These are phyloP conservation scores for Taxillus chinensis DNA, from an alignment of 164 flowering plant genomes.

Conservation along the genomic window DNA sequence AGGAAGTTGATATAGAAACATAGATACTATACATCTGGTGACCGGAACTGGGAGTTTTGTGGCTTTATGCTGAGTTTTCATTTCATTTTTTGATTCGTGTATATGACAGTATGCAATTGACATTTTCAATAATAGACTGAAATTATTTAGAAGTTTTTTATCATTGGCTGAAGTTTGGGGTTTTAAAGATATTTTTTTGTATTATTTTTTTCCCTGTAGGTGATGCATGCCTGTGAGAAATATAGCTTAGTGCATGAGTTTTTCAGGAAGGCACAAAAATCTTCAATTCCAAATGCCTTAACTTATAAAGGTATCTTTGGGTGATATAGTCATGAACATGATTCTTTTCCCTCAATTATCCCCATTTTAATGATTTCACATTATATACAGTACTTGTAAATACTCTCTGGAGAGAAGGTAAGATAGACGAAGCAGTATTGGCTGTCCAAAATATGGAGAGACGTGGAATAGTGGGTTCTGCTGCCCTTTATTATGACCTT, in stretches of 20 bases:
- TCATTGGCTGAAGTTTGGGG: too few relatives aligned
- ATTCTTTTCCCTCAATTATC: neutral
- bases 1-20: too few relatives aligned
- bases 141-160: neutral
- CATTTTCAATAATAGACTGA: neutral
- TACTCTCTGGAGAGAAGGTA: conserved; percentile 81
- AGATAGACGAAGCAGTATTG: conserved; percentile 61
- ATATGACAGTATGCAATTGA: neutral
- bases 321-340: neutral
- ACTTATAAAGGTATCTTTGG: conserved; percentile 59
- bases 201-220: conserved; percentile 30
- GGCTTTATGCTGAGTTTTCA: too few relatives aligned
- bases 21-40: too few relatives aligned
- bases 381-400: conserved; percentile 67
- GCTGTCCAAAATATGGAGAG: conserved; percentile 78
- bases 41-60: too few relatives aligned
- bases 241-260: conserved; percentile 88
- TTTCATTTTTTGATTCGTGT: too few relatives aligned
- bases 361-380: neutral
- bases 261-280: conserved; percentile 57
- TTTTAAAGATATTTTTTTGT: neutral
- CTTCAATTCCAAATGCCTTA: conserved; percentile 64
- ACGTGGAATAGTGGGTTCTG: conserved; percentile 84
- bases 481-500: conserved; percentile 89
- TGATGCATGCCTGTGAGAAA: conserved; percentile 77